phyloP scores from a whole-genome alignment of 495 filamentous ascomycete species.

The Penicillium maclennaniae region DNA sequence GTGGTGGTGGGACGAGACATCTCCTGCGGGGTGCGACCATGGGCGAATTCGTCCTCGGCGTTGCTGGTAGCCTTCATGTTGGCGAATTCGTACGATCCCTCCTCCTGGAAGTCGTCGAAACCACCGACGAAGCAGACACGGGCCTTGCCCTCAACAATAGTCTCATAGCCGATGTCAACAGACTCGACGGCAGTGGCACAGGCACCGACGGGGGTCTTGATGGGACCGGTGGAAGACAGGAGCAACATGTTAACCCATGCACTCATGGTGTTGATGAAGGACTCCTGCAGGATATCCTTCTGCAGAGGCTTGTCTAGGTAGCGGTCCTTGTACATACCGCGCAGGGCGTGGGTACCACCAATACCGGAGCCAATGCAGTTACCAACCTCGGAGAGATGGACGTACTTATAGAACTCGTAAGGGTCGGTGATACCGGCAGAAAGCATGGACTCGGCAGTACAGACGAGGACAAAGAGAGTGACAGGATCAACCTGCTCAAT shows the following conservation, averaged over 20 bases:
- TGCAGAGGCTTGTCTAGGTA: constrained; percentile 97
- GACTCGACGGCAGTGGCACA: constrained; percentile 98
- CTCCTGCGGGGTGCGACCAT: constrained; percentile 90
- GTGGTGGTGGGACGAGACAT: constrained; percentile 98
- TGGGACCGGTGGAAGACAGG: constrained; percentile 92
- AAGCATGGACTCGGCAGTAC: constrained; percentile 84
- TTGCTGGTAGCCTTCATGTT: constrained; percentile 99
- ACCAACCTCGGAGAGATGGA: constrained; percentile 95
- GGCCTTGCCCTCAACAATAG: constrained; percentile 95
- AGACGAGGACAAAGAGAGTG: constrained; percentile 90
- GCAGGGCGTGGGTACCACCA: constrained; percentile 84
- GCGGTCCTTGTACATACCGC: constrained; percentile 98
- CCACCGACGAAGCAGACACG: constrained; percentile 96
- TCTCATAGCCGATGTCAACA: constrained; percentile 95
- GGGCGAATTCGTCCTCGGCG: constrained; percentile 89
- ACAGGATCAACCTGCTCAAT: constrained; percentile 96
- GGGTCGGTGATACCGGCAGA: constrained; percentile 97
- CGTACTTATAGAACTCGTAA: constrained; percentile 99
- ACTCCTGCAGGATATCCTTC: constrained; percentile 98
- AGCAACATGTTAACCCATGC: constrained; percentile 99
- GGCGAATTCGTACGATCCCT: constrained; percentile 98
- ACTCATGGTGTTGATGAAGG: constrained; percentile 99
- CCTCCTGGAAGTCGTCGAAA: constrained; percentile 98
- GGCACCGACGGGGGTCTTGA: constrained; percentile 97
- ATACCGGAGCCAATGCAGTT: constrained; percentile 98